Conservation (phyloP, 2,329 filamentous ascomycete genomes). For the Fusarium sp. region DNA sequence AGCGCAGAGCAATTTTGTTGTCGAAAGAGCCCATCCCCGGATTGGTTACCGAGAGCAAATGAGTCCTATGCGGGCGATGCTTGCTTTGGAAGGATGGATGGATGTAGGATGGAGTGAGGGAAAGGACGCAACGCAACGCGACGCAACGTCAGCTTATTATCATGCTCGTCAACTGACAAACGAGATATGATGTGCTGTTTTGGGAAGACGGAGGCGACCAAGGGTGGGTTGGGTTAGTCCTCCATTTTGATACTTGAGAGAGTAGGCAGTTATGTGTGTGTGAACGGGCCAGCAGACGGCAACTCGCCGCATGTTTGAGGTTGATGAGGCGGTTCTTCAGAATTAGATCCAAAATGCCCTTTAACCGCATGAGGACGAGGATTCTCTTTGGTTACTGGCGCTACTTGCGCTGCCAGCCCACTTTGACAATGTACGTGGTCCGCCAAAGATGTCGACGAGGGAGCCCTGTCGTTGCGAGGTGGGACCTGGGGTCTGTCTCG, state of each 20-base stretch:
- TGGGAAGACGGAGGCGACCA: background rate
- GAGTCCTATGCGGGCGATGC: conserved; percentile 6
- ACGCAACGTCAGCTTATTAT: conserved; percentile 27
- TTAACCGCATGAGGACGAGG: conserved; percentile 4
- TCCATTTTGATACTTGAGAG: background rate
- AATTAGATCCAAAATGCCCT: conserved; percentile 24
- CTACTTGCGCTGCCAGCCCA: conserved; percentile 12
- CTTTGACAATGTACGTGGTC: conserved; percentile 5
- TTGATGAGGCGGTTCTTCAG: conserved; percentile 56
- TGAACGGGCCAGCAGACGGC: conserved; percentile 31
- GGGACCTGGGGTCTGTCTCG: conserved; percentile 30
- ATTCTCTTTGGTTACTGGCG: background rate
- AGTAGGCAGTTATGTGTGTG: background rate
- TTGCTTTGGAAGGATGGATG: background rate
- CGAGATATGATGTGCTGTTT: conserved; percentile 5
- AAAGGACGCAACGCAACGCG: too few relatives aligned
- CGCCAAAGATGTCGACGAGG: conserved; percentile 23
- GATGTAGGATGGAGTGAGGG: background rate
- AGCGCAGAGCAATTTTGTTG: conserved; percentile 37
- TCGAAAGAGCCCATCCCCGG: conserved; percentile 30
- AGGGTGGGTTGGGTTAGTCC: background rate
- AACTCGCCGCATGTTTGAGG: conserved; percentile 58
- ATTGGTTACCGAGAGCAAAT: conserved; percentile 27
- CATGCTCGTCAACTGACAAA: conserved; percentile 2
- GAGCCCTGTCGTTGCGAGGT: conserved; percentile 31